Percentiles rank a stretch among this genome's conserved stretches.
phyloP scores from a whole-genome alignment of 306 rosid species.

The Crotalaria pallida region DNA sequence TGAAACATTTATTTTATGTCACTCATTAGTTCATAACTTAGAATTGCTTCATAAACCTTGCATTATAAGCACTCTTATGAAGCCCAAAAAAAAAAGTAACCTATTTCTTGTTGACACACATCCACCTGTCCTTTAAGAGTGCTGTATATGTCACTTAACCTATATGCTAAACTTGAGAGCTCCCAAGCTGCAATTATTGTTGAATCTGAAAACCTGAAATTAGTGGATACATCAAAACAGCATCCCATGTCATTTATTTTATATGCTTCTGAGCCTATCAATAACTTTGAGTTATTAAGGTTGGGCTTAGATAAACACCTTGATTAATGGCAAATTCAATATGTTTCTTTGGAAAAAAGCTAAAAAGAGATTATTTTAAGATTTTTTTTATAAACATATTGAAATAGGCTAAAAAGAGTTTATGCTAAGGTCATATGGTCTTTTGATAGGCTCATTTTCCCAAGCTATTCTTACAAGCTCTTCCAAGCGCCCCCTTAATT shows the following conservation, averaged over 20 bases:
- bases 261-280: background rate
- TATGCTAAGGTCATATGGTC: too few relatives aligned
- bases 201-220: constrained; percentile 41
- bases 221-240: background rate
- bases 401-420: too few relatives aligned
- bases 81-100: constrained; percentile 7
- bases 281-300: background rate
- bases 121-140: constrained; percentile 32
- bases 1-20: constrained; percentile 26
- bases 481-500: too few relatives aligned
- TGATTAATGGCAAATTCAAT: too few relatives aligned
- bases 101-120: constrained; percentile 16
- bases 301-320: too few relatives aligned
- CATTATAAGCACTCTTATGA: constrained; percentile 6
- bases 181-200: constrained; percentile 56
- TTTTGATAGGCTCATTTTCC: too few relatives aligned
- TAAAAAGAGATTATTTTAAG: too few relatives aligned
- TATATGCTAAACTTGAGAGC: constrained; percentile 51
- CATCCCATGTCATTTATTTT: background rate
- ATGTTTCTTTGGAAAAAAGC: too few relatives aligned
- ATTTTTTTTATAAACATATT: too few relatives aligned
- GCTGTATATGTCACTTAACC: constrained; percentile 35
- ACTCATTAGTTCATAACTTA: background rate
- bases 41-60: background rate
- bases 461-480: too few relatives aligned